These are phyloP conservation scores for Candida parachauliodes DNA, from an alignment of 805 yeast genomes.

Conservation along the genomic window DNA sequence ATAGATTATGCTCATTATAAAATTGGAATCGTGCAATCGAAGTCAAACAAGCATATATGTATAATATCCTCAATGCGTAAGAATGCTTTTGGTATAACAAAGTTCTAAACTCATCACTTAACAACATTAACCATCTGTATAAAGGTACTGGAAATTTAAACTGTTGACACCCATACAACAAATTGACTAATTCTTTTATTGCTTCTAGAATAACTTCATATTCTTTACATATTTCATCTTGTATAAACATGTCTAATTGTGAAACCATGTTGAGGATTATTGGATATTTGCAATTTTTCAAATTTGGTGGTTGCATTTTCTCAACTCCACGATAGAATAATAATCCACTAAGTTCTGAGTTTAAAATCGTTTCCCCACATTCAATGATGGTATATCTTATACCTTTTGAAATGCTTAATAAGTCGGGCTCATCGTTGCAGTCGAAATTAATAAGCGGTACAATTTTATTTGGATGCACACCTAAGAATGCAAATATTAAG, in stretches of 20 bases:
- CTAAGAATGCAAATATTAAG: slow-evolving; percentile 25
- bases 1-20: slow-evolving; percentile 19
- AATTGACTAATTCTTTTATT: not conserved
- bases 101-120: slow-evolving; percentile 14
- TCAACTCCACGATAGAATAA: slow-evolving; percentile 1
- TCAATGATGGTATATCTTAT: slow-evolving; percentile 9
- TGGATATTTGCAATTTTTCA: slow-evolving; percentile 5
- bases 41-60: slow-evolving; percentile 17
- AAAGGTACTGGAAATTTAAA: slow-evolving; percentile 29
- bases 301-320: slow-evolving; percentile 1
- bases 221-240: not conserved
- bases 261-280: not conserved
- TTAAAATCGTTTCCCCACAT: slow-evolving; percentile 6
- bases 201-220: not conserved
- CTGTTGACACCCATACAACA: not conserved
- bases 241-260: not conserved
- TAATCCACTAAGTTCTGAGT: slow-evolving; percentile 5
- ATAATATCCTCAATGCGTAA: slow-evolving; percentile 25
- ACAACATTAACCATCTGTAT: slow-evolving; percentile 22
- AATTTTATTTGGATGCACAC: slow-evolving; percentile 28
- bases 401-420: slow-evolving; percentile 19
- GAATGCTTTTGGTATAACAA: slow-evolving; percentile 19
- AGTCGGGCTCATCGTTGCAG: slow-evolving; percentile 13
- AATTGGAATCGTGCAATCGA: slow-evolving; percentile 20
- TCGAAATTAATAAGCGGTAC: slow-evolving; percentile 26